Base-by-base conservation (phyloP, 2,329 filamentous ascomycete species). In the Colletotrichum simmondsii region DNA sequence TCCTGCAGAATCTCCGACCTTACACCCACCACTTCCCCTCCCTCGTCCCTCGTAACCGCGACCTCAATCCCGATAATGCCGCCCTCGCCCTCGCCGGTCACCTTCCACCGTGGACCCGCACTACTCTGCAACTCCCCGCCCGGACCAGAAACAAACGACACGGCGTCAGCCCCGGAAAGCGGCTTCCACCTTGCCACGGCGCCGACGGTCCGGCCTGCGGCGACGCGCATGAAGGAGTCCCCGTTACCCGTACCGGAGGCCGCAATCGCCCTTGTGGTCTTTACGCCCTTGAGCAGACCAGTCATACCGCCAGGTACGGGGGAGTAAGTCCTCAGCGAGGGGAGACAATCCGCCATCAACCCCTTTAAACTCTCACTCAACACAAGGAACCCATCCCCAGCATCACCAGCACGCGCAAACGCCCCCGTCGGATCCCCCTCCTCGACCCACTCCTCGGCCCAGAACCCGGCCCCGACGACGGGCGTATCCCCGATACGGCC, bases 401-500 rank as follows among this genome's bases (percentile, higher is more conserved):
- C 28, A 89, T 74, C 30, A 88, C 78, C 70, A 52, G 54, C 5
- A 11, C 56, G 14, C n/a, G 53, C 70, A 69, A 77, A 76, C 68
- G 52, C 65, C 22, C 68, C 74, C 1, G 79, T 82, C 7, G 81
- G 77, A 49, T 83, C 81, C 1, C 81, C 81, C 2, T 85, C 82
- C 68, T 92, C 89, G 8, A 83, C 81, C 94, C 94, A 97, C 76
- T 95, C 90, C 80, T 97, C 95, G 0, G 95, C 94, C 94, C 95
- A 98, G 81, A 95, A 98, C 0, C 95, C 95, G 1, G 95, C 93
- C 0, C 95, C 95, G 0, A 95, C 85, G 0, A 92, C 93, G 0
- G 95, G 95, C 12, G 95, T 98, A 79, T 98, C 95, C 0, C 95
- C 95, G 75, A 97, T 92, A 24, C 95, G 87, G 0, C 95, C 95